Evolutionary conservation across 2,329 filamentous ascomycete species (phyloP).

Genomic region (Sclerotinia nivalis): DNA sequence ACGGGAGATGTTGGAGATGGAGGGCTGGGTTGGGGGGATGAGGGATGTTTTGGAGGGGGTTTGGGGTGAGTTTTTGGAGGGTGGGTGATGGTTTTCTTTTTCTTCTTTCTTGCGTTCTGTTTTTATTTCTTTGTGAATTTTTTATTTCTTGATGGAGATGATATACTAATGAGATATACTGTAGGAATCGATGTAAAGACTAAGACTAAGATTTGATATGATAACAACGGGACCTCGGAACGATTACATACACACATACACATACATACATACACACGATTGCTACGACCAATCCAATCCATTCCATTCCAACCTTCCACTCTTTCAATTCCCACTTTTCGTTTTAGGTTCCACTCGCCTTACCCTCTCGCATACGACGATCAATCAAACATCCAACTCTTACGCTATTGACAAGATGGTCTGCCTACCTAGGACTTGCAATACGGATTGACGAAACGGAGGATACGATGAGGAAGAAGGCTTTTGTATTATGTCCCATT

Average conservation of each 20-base stretch:
- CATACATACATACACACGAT: not conserved
- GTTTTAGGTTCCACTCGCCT: not conserved
- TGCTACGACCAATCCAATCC: not conserved
- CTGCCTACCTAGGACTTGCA: not conserved
- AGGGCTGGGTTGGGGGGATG: not conserved
- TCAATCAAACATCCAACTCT: not conserved
- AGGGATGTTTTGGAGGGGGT: not conserved
- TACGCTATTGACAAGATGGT: not conserved
- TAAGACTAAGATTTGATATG: not conserved
- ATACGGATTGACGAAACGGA: not conserved
- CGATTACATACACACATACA: constrained; percentile 6
- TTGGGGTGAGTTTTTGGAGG: not conserved
- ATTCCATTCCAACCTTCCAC: not conserved
- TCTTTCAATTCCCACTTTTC: not conserved
- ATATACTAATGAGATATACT: not conserved
- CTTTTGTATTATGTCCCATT: not conserved
- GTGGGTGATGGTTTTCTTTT: not conserved
- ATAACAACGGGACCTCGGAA: not conserved
- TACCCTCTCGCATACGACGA: not conserved
- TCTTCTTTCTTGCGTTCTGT: no score
- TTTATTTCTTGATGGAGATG: not conserved
- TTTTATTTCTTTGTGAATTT: no score
- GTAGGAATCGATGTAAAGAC: not conserved
- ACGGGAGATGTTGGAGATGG: not conserved
- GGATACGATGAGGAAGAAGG: not conserved